Base-by-base conservation (phyloP, 2,329 filamentous ascomycete genomes). In the Fusarium sp. region DNA sequence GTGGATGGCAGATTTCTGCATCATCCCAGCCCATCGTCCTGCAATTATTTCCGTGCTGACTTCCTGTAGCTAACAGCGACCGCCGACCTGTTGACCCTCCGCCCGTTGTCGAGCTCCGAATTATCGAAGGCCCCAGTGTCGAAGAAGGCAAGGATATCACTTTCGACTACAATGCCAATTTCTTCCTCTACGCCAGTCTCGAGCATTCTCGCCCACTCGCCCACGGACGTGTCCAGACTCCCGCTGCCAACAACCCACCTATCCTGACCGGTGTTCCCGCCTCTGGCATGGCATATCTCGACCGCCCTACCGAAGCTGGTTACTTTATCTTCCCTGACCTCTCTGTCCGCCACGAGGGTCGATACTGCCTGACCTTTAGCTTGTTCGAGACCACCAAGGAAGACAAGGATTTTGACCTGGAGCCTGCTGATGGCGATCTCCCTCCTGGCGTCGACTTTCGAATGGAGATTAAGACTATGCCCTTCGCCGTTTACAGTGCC, bases 241-340 rank as follows among this genome's bases (percentile, higher is more conserved):
- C 83, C 28, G 81, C 87, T n/a, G 85, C 90, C 10, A 86, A 87
- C 45, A 89, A 88, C 55, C 88, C 90, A 39, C 91, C 95, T 0
- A 93, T 98, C 24, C 81, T 99, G 68, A 98, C 94, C 0, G 95
- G 95, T 65, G 94, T 96, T 70, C 93, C 93, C 1, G 94, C 97
- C 12, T 95, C 94, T 15, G 95, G 94, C 55, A 96, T 97, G 85
- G 93, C 94, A 24, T 97, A 98, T 74, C 85, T 99, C 46, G 94
- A 98, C 74, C 90, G 94, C 40, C 95, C 95, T 3, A 77, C 79
- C 35, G 85, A 88, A 67, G 87, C 86, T 38, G 95, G 93, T 51
- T 99, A 98, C 77, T 99, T 99, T 77, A 91, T 99, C 76, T 99
- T 99, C 75, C 95, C 95, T 4, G 95, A 99, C 76, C 82, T 98